Evolutionary conservation across 1,284 basidiomycete genomes (phyloP), one percentile per base, ranked within the genome.

Genomic region (Ganoderma lucidum): DNA sequence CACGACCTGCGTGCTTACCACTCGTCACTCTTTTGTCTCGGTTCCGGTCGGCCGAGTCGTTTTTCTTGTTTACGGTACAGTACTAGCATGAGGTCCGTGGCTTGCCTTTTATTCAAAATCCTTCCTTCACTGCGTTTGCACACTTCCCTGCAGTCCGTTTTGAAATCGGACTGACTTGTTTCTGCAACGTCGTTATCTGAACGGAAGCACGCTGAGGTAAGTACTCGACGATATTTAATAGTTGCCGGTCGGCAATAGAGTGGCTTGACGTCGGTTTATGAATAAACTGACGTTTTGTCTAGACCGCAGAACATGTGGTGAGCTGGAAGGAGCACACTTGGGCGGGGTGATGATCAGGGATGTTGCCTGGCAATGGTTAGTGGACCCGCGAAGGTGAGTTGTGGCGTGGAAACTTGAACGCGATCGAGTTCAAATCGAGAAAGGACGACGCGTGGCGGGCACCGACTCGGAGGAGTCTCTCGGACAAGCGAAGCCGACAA

Each of bases 1-100:
- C 63, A 53, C 48, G 1, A 53, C 48, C 48, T 6, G 45, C 58
- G 71, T 69, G 69, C 69, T 73, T 73, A 73, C 71, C 69, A 72
- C 71, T 45, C 42, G 41, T 41, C 66, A 51, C 55, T 44, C 62
- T 10, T 51, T 58, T 59, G 23, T 14, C n/a, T 42, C 23, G 59
- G 39, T 61, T 61, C 12, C 10, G 59, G 58, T 44, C 59, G 59
- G 23, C 59, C 41, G 39, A 41, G 23, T 60, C n/a, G 2, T 23
- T 23, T n/a, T 45, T 45, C 17, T 59, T 23, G 39, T 23, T 19
- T 42, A 60, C 5, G 3, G 59, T 61, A 61, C n/a, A 39, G 59
- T 32, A 37, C 30, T 59, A 56, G 30, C 53, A n/a, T 60, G 59
- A 42, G 59, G 39, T 61, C 23, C 14, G n/a, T 23, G 35, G 35